phyloP scores from a whole-genome alignment of 2,329 filamentous ascomycete species.

The Xylariaceae sp. region DNA sequence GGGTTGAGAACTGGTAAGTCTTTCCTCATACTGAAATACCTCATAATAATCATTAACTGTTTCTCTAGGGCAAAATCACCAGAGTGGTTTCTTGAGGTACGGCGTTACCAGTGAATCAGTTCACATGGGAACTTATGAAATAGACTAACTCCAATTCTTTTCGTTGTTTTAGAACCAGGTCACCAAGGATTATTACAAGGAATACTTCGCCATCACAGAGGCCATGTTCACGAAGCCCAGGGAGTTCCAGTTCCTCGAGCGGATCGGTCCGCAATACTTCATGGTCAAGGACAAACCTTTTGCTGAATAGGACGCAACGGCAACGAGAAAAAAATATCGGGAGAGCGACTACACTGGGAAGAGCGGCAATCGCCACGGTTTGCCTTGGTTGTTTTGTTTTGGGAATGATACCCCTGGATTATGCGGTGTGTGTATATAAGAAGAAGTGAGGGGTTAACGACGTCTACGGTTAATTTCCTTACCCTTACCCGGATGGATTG shows the following conservation, averaged over 20 bases:
- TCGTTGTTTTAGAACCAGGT: constrained; percentile 29
- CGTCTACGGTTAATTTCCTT: constrained; percentile 5
- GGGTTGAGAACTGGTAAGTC: constrained; percentile 39
- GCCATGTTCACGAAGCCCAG: constrained; percentile 38
- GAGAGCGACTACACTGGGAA: neutral
- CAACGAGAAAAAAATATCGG: neutral
- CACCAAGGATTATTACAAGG: constrained; percentile 39
- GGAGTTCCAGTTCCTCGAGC: constrained; percentile 30
- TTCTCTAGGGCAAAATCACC: constrained; percentile 21
- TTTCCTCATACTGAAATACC: neutral
- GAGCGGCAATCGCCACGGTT: neutral
- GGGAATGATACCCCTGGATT: constrained; percentile 11
- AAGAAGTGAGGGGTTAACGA: neutral
- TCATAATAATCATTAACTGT: neutral
- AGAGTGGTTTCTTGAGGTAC: constrained; percentile 30
- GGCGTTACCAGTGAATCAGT: neutral
- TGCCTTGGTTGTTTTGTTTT: neutral
- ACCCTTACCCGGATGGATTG: neutral
- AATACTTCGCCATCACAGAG: constrained; percentile 36
- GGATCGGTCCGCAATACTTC: constrained; percentile 25
- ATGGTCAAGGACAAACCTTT: constrained; percentile 22
- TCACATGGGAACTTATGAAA: neutral
- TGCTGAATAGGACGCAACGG: constrained; percentile 3
- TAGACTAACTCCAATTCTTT: neutral
- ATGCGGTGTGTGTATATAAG: constrained; percentile 3